Base-by-base conservation (phyloP, 192 early-diverging fungal species). In the Coemansia sp. region DNA sequence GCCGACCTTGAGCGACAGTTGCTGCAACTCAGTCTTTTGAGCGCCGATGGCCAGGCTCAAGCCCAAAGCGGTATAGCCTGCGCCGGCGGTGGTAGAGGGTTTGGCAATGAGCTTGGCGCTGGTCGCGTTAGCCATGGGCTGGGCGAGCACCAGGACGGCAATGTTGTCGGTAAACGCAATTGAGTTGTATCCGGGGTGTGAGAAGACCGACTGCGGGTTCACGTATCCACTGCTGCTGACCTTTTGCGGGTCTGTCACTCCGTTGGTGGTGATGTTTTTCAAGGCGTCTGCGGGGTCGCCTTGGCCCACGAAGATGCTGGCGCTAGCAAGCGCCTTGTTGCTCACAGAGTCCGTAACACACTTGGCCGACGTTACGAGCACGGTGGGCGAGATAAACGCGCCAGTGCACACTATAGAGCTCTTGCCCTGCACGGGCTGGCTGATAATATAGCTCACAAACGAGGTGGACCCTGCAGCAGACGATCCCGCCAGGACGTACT, bases 151-250 rank as follows among this genome's bases (percentile, higher is more conserved):
- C 9, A 82, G 62, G 24, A 72, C 70, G 8, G 79, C 79, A 37
- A 82, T 64, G 60, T 82, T 82, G 63, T 82, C 79, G 17, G 70
- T 68, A 36, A 46, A 60, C 14, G 79, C 79, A 57, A 82, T 73
- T 38, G 79, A 82, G 66, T 75, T 72, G 62, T 73, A 82, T 11
- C 79, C 79, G 3, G 79, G 79, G 12, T 82, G 79, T 25, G 71
- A 59, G 1, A 57, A 47, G 20, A 82, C 57, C n/a, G 69, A 35
- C 59, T 62, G 25, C 10, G 73, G 65, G n/a, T 25, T 60, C 25
- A 46, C 62, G 51, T 82, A 82, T 31, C 73, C 73, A 25, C 24
- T 62, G 12, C 41, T 62, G 1, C 51, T 51, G 0, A 63, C 63
- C 59, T 72, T 41, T 25, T 45, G 35, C 25, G 71, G 51, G 36